Percentiles rank a stretch among this genome's conserved stretches.
Evolutionary conservation across 345 rosid species (phyloP).

Genomic region (Hypericum androsaemum): DNA sequence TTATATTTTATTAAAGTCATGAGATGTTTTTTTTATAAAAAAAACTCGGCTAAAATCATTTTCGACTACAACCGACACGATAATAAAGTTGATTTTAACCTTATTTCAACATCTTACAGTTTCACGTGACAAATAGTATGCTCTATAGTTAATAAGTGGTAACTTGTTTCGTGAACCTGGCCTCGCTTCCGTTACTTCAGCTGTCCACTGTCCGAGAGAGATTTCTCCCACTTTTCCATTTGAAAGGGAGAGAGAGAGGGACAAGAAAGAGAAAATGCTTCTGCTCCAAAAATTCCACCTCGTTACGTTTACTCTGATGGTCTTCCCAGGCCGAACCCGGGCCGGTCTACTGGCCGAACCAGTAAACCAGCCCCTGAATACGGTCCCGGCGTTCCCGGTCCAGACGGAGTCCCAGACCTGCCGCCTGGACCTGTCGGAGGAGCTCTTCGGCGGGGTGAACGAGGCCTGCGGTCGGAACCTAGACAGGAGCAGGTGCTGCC

Average conservation of each 20-base stretch:
- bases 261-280: no score
- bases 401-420: slow-evolving; percentile 61
- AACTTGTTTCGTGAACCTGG: slow-evolving; percentile 11
- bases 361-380: slow-evolving; percentile 37
- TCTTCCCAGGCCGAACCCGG: slow-evolving; percentile 11
- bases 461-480: slow-evolving; percentile 80
- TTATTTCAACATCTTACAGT: no score
- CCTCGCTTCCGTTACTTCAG: background rate
- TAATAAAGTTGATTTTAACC: no score
- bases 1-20: no score
- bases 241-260: background rate
- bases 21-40: no score
- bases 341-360: slow-evolving; percentile 54
- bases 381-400: slow-evolving; percentile 80
- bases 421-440: slow-evolving; percentile 83
- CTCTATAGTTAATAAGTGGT: slow-evolving; percentile 3
- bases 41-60: no score
- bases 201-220: no score
- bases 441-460: slow-evolving; percentile 91
- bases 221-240: background rate
- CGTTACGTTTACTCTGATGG: background rate
- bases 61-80: no score
- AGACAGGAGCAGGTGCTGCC: slow-evolving; percentile 92
- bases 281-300: slow-evolving; percentile 19
- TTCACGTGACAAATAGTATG: no score